Conservation (phyloP, 345 rosid genomes). For the Euclidium syriacum region DNA sequence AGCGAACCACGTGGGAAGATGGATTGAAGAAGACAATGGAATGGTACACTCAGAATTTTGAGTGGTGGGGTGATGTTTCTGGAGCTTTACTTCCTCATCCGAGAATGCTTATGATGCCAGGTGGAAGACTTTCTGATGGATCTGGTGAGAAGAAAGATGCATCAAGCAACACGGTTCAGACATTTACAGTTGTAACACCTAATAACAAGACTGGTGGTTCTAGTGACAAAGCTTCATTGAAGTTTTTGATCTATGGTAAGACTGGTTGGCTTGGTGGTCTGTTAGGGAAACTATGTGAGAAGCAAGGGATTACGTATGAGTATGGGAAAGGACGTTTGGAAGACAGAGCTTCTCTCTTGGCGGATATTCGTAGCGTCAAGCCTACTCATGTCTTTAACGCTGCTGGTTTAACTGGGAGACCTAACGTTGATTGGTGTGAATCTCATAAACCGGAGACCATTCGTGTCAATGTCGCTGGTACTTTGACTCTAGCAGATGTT, state of each 20-base stretch:
- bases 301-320: slow-evolving; percentile 36
- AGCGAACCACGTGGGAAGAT: slow-evolving; percentile 51
- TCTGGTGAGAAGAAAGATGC: slow-evolving; percentile 33
- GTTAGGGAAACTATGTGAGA: slow-evolving; percentile 42
- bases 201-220: slow-evolving; percentile 12
- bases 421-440: slow-evolving; percentile 62
- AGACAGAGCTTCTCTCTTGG: slow-evolving; percentile 40
- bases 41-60: slow-evolving; percentile 49
- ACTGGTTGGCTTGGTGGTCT: slow-evolving; percentile 67
- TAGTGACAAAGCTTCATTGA: slow-evolving; percentile 21
- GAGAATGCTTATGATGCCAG: slow-evolving; percentile 65
- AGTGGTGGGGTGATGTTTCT: slow-evolving; percentile 70
- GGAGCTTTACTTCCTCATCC: slow-evolving; percentile 58
- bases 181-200: slow-evolving; percentile 52
- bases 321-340: slow-evolving; percentile 55
- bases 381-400: slow-evolving; percentile 58
- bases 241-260: slow-evolving; percentile 51
- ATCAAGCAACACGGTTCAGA: slow-evolving; percentile 42
- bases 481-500: slow-evolving; percentile 50
- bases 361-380: slow-evolving; percentile 34
- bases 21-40: slow-evolving; percentile 54
- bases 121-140: slow-evolving; percentile 41
- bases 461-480: slow-evolving; percentile 44
- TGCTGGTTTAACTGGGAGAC: slow-evolving; percentile 60
- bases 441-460: slow-evolving; percentile 49